These are phyloP conservation scores for Achlya hypogyna DNA, from an alignment of 352 stramenopile genomes.

Conservation along the genomic window DNA sequence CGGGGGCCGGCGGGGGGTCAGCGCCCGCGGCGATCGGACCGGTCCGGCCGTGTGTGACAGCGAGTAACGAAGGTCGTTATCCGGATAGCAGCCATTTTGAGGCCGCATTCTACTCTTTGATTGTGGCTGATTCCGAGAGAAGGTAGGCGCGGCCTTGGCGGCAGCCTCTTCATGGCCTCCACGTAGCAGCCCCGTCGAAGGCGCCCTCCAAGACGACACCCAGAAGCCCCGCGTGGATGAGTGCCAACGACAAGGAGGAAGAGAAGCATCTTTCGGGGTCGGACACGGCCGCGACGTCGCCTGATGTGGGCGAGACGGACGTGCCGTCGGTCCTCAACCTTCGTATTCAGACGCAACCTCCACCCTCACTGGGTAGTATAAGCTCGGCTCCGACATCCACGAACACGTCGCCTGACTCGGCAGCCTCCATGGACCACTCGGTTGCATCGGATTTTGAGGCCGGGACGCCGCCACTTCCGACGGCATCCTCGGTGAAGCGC, in stretches of 20 bases:
- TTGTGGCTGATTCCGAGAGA: constrained; percentile 6
- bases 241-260: constrained; percentile 11
- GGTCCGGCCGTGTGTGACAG: not conserved
- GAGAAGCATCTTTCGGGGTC: not conserved
- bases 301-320: not conserved
- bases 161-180: not conserved
- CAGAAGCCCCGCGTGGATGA: too few species aligned
- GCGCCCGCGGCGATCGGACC: not conserved
- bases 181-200: not conserved
- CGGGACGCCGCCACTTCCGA: not conserved
- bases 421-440: not conserved
- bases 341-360: not conserved
- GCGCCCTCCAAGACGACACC: not conserved
- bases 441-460: not conserved
- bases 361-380: too few species aligned
- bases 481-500: not conserved
- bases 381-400: not conserved
- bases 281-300: not conserved
- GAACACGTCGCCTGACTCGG: constrained; percentile 4
- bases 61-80: not conserved
- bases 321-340: not conserved
- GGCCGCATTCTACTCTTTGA: not conserved
- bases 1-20: too few species aligned
- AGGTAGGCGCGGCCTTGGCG: not conserved
- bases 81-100: constrained; percentile 12